Evolutionary conservation across 345 rosid genomes (phyloP).

Genomic region (Boechera divaricarpa): DNA sequence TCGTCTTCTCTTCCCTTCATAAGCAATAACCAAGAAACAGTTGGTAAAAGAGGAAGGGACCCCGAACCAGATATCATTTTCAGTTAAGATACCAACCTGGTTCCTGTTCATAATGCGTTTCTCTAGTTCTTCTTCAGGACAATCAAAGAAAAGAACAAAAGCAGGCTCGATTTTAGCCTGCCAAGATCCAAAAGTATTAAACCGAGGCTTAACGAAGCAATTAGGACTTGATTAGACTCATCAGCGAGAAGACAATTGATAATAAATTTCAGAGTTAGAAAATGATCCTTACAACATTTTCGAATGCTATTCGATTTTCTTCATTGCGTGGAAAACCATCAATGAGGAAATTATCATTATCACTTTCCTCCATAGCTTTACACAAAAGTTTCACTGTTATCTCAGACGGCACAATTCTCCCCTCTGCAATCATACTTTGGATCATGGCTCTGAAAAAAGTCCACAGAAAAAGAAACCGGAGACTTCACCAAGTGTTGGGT

Average conservation of each 20-base stretch:
- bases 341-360: slow-evolving; percentile 69
- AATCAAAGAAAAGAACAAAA: slow-evolving; percentile 64
- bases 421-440: slow-evolving; percentile 66
- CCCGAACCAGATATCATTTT: background rate
- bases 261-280: background rate
- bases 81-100: slow-evolving; percentile 55
- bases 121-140: slow-evolving; percentile 71
- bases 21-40: slow-evolving; percentile 14
- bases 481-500: background rate
- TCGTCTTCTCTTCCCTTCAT: slow-evolving; percentile 82
- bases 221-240: slow-evolving; percentile 11
- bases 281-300: slow-evolving; percentile 56
- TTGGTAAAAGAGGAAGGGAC: background rate
- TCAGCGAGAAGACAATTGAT: background rate
- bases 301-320: slow-evolving; percentile 77
- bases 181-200: slow-evolving; percentile 27
- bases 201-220: background rate
- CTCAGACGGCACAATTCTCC: slow-evolving; percentile 89
- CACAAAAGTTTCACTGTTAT: slow-evolving; percentile 81
- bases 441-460: slow-evolving; percentile 61
- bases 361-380: slow-evolving; percentile 64
- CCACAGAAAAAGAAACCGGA: background rate
- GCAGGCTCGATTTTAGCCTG: slow-evolving; percentile 72
- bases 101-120: slow-evolving; percentile 66
- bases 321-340: slow-evolving; percentile 92